Evolutionary conservation across 2,329 filamentous ascomycete species (phyloP), one percentile per base, ranked within the genome.

Genomic region (Fusarium azukiicola): DNA sequence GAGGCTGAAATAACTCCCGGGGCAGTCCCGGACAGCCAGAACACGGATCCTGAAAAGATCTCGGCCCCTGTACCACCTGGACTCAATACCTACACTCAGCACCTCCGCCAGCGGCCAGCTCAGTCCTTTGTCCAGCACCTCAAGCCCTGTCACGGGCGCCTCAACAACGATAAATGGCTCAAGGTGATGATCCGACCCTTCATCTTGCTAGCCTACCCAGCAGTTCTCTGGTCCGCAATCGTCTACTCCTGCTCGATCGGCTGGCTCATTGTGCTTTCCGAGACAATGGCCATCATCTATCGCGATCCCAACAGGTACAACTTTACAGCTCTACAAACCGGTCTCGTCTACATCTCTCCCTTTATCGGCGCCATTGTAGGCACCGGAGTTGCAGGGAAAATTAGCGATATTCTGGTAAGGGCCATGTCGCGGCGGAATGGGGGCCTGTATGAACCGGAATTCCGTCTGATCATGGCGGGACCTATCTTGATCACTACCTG

Each of bases 211-310:
- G 93, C 95, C 2, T 99, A 99, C 84, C 97, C 97, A 0, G 93
- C 96, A 1, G 95, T 99, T 1, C 91, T 99, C 13, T 99, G 97
- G 97, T 97, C 96, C 6, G 90, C 96, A 0, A 90, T 95, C 2
- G 93, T 98, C 10, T 99, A 99, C 85, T 90, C 96, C 0, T 94
- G 98, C 80, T 97, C 96, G 0, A 93, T 99, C 8, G 97, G 97
- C 49, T 99, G 97, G 97, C 91, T 99, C 36, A 98, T 99, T 79
- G 96, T 99, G 47, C 92, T 99, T 3, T 98, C 97, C 1, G 97
- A 99, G 86, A 96, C 95, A 1, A 94, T 99, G 5, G 92, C 96
- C 0, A 91, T 95, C 71, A 95, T 99, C 75, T 99, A 96, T 86
- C 93, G 95, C 52, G 90, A 93, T 71, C 89, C 90, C 1, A 89